Evolutionary conservation across 163 green algal genomes (phyloP).

Genomic region (Chloromonas sp.): DNA sequence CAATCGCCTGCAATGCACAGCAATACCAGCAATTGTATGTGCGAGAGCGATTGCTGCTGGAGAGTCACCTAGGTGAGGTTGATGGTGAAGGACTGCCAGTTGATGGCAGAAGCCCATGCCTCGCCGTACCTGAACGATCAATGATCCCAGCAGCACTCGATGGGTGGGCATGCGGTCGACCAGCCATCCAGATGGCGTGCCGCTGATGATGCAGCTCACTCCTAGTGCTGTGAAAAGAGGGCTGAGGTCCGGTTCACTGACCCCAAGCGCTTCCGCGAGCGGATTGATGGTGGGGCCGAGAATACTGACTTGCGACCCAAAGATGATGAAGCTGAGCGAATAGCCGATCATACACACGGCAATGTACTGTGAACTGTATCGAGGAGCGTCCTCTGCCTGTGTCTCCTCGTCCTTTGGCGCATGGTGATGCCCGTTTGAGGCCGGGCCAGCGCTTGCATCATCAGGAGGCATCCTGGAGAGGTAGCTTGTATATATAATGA

Average conservation of each 20-base stretch:
- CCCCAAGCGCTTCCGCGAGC: constrained; percentile 15
- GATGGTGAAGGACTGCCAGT: background rate
- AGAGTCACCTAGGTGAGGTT: background rate
- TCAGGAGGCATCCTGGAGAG: no score
- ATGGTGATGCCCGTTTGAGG: no score
- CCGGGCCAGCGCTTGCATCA: no score
- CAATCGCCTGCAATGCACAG: constrained; percentile 22
- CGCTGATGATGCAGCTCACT: constrained; percentile 38
- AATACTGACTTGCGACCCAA: constrained; percentile 40
- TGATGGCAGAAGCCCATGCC: background rate
- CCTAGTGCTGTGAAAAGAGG: constrained; percentile 41
- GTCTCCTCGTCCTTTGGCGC: background rate
- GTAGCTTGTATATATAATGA: no score
- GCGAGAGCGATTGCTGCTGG: background rate
- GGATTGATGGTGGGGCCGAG: constrained; percentile 35
- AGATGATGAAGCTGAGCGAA: constrained; percentile 39
- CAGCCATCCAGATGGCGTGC: constrained; percentile 39
- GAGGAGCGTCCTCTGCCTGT: background rate
- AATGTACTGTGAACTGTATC: constrained; percentile 12
- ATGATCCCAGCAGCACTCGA: constrained; percentile 29
- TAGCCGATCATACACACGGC: constrained; percentile 36
- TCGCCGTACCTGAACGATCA: constrained; percentile 24
- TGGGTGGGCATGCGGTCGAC: constrained; percentile 38
- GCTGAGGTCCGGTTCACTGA: constrained; percentile 28
- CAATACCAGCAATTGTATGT: background rate